Conservation (phyloP, 768 basidiomycete genomes). For the Suillus bovinus region DNA sequence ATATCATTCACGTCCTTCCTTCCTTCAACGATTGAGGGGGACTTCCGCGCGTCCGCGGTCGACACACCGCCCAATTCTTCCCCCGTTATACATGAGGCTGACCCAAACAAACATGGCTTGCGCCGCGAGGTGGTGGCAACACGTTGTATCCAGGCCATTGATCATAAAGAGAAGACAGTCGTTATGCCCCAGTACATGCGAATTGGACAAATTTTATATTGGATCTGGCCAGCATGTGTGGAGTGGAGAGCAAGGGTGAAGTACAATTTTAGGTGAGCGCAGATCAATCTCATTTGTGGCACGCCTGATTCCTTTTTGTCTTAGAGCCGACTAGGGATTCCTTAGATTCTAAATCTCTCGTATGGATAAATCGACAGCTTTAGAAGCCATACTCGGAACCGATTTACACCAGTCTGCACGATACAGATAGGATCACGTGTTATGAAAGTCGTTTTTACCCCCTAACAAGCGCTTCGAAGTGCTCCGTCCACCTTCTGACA, state of each 20-base stretch:
- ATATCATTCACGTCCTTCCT: conserved; percentile 63
- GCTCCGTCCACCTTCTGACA: no score
- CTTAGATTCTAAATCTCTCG: neutral
- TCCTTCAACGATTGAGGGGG: conserved; percentile 72
- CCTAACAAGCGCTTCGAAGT: no score
- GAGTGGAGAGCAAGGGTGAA: conserved; percentile 62
- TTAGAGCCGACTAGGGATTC: conserved; percentile 6
- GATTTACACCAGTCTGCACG: neutral
- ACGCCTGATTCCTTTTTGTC: neutral
- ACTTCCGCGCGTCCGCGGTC: conserved; percentile 79
- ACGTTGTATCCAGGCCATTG: conserved; percentile 60
- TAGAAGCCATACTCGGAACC: neutral
- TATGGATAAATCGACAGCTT: neutral
- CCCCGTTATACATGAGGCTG: conserved; percentile 38
- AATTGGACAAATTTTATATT: conserved; percentile 58
- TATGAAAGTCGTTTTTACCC: neutral
- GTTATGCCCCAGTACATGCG: conserved; percentile 55
- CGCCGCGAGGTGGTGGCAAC: conserved; percentile 60
- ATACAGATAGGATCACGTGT: neutral
- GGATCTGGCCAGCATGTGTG: conserved; percentile 59
- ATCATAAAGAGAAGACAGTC: conserved; percentile 54
- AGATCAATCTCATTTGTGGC: neutral
- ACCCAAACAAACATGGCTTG: conserved; percentile 60
- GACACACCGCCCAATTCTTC: conserved; percentile 43
- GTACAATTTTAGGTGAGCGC: conserved; percentile 51